Conservation (phyloP, 2,329 filamentous ascomycete genomes). For the Fusarium anthophilum region DNA sequence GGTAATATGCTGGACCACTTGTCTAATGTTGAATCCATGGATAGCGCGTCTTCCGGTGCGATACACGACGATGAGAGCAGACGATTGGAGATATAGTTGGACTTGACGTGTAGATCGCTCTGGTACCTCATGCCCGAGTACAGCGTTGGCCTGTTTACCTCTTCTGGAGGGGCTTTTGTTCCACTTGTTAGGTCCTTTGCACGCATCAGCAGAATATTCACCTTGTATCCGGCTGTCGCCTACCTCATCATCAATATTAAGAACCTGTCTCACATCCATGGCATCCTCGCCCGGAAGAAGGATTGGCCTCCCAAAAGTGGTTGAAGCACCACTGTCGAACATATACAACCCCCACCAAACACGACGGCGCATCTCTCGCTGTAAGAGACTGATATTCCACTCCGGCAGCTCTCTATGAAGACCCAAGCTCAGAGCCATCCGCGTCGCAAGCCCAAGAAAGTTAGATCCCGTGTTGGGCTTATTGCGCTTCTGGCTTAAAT, state of each 20-base stretch:
- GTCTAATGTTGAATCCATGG: background rate
- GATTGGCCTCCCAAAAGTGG: background rate
- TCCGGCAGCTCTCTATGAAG: background rate
- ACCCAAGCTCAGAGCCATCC: background rate
- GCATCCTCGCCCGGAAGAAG: background rate
- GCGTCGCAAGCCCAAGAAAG: background rate
- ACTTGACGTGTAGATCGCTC: background rate
- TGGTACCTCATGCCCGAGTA: background rate
- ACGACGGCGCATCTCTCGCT: background rate
- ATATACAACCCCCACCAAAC: background rate
- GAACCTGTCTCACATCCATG: background rate
- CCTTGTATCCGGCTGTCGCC: fast-evolving
- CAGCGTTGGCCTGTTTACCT: background rate
- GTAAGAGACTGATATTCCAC: background rate
- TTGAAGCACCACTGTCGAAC: background rate
- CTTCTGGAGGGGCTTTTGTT: background rate
- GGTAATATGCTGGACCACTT: background rate
- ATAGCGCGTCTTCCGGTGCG: background rate
- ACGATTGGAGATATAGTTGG: background rate
- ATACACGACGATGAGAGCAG: background rate
- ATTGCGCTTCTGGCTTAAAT: background rate
- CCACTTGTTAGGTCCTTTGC: background rate
- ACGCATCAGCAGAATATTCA: background rate
- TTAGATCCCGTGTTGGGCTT: background rate
- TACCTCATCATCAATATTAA: background rate